Evolutionary conservation across 495 filamentous ascomycete genomes (phyloP).

Genomic region (Trichoderma erinaceum): DNA sequence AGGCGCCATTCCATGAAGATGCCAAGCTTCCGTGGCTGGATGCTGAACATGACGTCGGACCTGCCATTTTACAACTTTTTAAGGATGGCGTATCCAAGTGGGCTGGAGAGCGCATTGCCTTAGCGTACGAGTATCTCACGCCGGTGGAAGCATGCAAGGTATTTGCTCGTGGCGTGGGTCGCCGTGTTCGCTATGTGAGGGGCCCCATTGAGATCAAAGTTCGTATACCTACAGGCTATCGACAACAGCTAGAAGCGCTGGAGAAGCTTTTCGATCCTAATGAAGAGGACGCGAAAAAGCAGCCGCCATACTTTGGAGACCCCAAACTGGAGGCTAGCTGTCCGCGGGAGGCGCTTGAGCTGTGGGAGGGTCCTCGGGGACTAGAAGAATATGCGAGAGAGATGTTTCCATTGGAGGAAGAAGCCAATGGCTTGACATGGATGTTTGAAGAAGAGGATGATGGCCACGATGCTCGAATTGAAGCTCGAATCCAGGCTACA

Average conservation of each 20-base stretch:
- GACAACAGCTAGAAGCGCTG: constrained; percentile 73
- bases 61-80: constrained; percentile 90
- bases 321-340: constrained; percentile 50
- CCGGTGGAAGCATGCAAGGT: constrained; percentile 73
- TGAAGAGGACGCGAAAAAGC: constrained; percentile 47
- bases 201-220: constrained; percentile 79
- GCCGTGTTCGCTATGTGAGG: constrained; percentile 69
- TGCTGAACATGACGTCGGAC: constrained; percentile 92
- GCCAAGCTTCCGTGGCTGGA: constrained; percentile 92
- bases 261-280: constrained; percentile 56
- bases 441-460: constrained; percentile 52
- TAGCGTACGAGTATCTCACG: constrained; percentile 87
- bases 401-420: constrained; percentile 90
- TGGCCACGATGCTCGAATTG: constrained; percentile 22
- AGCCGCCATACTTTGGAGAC: constrained; percentile 52
- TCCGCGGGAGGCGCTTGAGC: constrained; percentile 62
- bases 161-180: constrained; percentile 70
- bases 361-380: constrained; percentile 88
- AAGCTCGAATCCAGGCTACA: constrained; percentile 22
- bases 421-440: constrained; percentile 88
- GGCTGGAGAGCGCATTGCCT: constrained; percentile 86
- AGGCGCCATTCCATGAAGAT: constrained; percentile 86
- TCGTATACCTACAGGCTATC: constrained; percentile 81
- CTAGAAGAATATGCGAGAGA: constrained; percentile 95
- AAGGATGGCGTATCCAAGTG: constrained; percentile 87